A percentile compares a stretch with the other conserved stretches of the same genome.
Evolutionary conservation across 2,329 filamentous ascomycete genomes (phyloP).

Genomic region (Didymella segeticola): DNA sequence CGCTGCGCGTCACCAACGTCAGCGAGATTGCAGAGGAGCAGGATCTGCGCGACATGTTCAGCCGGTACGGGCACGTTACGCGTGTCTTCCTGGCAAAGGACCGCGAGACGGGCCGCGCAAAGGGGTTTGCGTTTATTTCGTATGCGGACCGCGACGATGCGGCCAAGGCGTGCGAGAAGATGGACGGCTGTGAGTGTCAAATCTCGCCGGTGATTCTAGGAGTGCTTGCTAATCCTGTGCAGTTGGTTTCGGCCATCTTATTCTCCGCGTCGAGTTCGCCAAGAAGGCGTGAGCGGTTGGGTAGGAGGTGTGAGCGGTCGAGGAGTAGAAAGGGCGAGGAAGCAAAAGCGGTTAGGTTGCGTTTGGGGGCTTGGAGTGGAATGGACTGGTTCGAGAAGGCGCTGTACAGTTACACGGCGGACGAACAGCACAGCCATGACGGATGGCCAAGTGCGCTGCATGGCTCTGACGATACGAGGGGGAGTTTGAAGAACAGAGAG

Average conservation of each 20-base stretch:
- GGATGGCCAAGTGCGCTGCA: too few species aligned
- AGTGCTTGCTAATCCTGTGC: slow-evolving; percentile 23
- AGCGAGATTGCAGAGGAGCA: slow-evolving; percentile 96
- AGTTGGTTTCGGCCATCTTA: slow-evolving; percentile 82
- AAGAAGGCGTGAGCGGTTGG: slow-evolving; percentile 59
- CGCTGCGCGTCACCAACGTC: slow-evolving; percentile 96
- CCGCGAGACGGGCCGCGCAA: slow-evolving; percentile 91
- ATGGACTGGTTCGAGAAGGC: too few species aligned
- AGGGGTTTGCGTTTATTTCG: slow-evolving; percentile 99
- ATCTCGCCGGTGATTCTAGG: background rate
- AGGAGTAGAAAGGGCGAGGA: background rate
- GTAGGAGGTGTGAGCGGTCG: background rate
- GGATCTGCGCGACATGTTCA: slow-evolving; percentile 97
- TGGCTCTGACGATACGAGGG: slow-evolving; percentile 1
- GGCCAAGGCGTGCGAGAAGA: slow-evolving; percentile 91
- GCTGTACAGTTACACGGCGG: too few species aligned
- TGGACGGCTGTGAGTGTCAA: slow-evolving; percentile 91
- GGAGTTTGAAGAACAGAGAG: too few species aligned
- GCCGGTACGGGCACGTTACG: slow-evolving; percentile 94
- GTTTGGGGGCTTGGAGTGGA: too few species aligned
- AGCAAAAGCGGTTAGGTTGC: too few species aligned
- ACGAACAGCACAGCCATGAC: background rate
- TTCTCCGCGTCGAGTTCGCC: slow-evolving; percentile 85
- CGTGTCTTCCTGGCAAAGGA: slow-evolving; percentile 98
- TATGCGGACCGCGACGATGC: slow-evolving; percentile 91